Evolutionary conservation across 371 early-diverging fungal species (phyloP), one percentile per base, ranked within the genome.

Genomic region (Mucor mucedo): DNA sequence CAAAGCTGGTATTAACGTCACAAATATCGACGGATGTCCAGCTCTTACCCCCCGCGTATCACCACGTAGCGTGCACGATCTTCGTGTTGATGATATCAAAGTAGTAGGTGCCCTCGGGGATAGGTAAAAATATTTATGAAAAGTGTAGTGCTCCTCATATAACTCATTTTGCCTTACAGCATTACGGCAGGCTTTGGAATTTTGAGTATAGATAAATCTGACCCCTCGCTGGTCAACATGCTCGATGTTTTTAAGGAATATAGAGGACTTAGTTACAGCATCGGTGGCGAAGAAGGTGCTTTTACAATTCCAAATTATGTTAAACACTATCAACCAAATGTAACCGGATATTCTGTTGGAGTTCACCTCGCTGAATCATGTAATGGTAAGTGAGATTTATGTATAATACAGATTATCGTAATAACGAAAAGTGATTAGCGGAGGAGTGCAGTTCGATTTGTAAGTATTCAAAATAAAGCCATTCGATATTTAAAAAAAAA

Each of bases 201-300:
- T 40, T 63, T 64, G 60, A 73, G 75, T 4, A 40, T 67, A 5
- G 53, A 72, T 30, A 39, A 52, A 0, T 52, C 55, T 3, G 10
- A 50, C 6, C 56, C 57, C 11, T 29, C 55, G 0, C 8, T 60
- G 2, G 30, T 56, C 32, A 53, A 39, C 44, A 39, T 30, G 2
- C 30, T 65, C 47, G 61, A 32, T 11, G 41, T 71, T 4, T 58
- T 67, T 27, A 60, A 58, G 8, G 80, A 79, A 58, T 75, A 73
- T 30, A 76, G 83, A 61, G 80, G 80, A 2, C 59, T 80, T 10
- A 79, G 79, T 53, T 83, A 71, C 60, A 70, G 72, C 28, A 71
- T 69, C 16, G 83, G 83, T 60, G 83, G 83, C 33, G 78, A 83
- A 45, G 27, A 38, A 29, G 62, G 60, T 53, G 80, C 83, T 5